Conservation (phyloP, 352 stramenopile genomes). For the Globisporangium cederbergense region DNA sequence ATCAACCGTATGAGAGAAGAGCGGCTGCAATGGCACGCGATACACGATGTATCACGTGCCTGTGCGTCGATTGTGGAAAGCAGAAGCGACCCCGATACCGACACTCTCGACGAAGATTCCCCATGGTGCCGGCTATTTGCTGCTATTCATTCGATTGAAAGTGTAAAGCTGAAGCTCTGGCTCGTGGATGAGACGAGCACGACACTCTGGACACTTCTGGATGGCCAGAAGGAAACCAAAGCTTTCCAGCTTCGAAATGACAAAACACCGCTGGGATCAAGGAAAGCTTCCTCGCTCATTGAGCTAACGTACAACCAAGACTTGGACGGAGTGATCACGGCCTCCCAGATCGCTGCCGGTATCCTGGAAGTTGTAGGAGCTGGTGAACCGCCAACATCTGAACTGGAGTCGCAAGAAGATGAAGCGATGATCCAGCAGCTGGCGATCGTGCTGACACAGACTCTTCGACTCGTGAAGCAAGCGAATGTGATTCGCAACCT, state of each 20-base stretch:
- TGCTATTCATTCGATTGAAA: background rate
- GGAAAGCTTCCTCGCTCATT: background rate
- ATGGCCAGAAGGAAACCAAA: constrained; percentile 4
- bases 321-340: no score
- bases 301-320: background rate
- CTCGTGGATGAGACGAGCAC: background rate
- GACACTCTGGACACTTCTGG: background rate
- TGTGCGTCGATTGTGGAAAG: background rate
- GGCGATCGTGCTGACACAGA: background rate
- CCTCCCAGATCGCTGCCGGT: background rate
- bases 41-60: background rate
- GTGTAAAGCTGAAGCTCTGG: background rate
- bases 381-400: background rate
- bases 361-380: background rate
- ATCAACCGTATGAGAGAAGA: background rate
- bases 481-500: background rate
- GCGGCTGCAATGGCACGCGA: background rate
- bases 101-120: background rate
- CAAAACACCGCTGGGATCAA: background rate
- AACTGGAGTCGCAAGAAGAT: background rate
- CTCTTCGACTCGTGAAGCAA: background rate
- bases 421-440: constrained; percentile 1
- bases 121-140: constrained; percentile 1
- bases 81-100: background rate
- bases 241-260: background rate